These are phyloP conservation scores for Penicillium crystallinum DNA, from an alignment of 495 filamentous ascomycete species.

Conservation along the genomic window DNA sequence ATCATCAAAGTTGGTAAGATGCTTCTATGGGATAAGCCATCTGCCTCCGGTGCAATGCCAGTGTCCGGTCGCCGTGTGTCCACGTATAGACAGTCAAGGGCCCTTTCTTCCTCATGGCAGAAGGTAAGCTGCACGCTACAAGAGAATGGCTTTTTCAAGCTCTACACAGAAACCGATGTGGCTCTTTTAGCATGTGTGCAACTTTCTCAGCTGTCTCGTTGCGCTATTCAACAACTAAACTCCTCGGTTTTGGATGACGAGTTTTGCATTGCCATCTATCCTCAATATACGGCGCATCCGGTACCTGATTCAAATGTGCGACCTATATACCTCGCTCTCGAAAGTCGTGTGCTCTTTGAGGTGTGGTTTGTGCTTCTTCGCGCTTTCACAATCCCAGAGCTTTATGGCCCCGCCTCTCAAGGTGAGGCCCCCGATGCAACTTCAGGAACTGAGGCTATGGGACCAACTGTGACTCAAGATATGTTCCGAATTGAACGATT, in stretches of 20 bases:
- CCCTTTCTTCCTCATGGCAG: slow-evolving; percentile 64
- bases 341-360: slow-evolving; percentile 84
- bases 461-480: slow-evolving; percentile 32
- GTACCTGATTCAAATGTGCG: slow-evolving; percentile 43
- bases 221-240: slow-evolving; percentile 83
- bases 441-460: slow-evolving; percentile 17
- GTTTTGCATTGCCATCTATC: slow-evolving; percentile 90
- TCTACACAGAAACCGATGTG: slow-evolving; percentile 78
- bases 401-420: slow-evolving; percentile 61
- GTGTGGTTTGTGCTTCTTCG: slow-evolving; percentile 94
- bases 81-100: slow-evolving; percentile 52
- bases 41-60: slow-evolving; percentile 38
- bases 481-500: slow-evolving; percentile 65
- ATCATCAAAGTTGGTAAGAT: slow-evolving; percentile 98
- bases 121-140: slow-evolving; percentile 88
- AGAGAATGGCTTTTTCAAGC: slow-evolving; percentile 91
- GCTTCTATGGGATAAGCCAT: slow-evolving; percentile 72
- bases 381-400: slow-evolving; percentile 88
- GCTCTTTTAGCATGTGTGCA: slow-evolving; percentile 76
- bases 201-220: slow-evolving; percentile 82
- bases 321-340: slow-evolving; percentile 74
- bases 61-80: slow-evolving; percentile 39
- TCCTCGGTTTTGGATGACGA: slow-evolving; percentile 91
- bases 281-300: slow-evolving; percentile 66
- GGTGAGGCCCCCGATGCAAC: slow-evolving; percentile 20